phyloP scores from a whole-genome alignment of 352 stramenopile species.

The Halophytophthora polymorphica region DNA sequence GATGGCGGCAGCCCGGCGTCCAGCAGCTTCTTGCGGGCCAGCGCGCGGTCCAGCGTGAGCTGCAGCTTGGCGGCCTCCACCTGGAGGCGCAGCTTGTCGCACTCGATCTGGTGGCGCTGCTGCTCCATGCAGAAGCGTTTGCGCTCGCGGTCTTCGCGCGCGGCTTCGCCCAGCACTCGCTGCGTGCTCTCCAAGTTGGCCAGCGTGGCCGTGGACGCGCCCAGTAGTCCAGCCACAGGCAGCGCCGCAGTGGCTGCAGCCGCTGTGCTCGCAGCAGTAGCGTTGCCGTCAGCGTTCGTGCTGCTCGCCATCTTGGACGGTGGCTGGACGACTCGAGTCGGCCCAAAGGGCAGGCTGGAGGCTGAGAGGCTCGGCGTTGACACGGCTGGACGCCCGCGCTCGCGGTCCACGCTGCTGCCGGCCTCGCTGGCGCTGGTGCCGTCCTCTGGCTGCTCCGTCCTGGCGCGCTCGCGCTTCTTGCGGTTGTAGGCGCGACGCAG shows the following conservation, averaged over 20 bases:
- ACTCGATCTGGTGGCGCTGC: constrained; percentile 56
- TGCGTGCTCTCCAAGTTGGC: constrained; percentile 45
- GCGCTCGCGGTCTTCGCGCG: constrained; percentile 62
- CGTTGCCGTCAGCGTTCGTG: neutral
- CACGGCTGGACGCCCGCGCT: no score
- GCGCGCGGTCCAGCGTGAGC: constrained; percentile 45
- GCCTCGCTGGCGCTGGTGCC: neutral
- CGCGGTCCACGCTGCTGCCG: neutral
- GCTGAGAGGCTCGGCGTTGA: no score
- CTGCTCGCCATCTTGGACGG: no score
- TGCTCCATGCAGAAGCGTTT: constrained; percentile 65
- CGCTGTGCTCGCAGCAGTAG: neutral
- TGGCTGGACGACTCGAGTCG: no score
- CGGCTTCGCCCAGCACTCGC: constrained; percentile 43
- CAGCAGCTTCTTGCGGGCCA: constrained; percentile 51
- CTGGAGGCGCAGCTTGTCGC: constrained; percentile 60
- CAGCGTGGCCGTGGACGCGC: constrained; percentile 22
- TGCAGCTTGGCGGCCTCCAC: constrained; percentile 49
- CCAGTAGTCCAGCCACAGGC: constrained; percentile 9
- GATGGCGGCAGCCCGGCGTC: constrained; percentile 39
- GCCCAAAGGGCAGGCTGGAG: no score
- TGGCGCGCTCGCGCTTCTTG: neutral
- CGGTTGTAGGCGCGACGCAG: constrained; percentile 25
- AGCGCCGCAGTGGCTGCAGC: constrained; percentile 4
- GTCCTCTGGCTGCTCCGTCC: constrained; percentile 1